Conservation (phyloP, 2,329 filamentous ascomycete genomes). For the Aspergillus sp. region DNA sequence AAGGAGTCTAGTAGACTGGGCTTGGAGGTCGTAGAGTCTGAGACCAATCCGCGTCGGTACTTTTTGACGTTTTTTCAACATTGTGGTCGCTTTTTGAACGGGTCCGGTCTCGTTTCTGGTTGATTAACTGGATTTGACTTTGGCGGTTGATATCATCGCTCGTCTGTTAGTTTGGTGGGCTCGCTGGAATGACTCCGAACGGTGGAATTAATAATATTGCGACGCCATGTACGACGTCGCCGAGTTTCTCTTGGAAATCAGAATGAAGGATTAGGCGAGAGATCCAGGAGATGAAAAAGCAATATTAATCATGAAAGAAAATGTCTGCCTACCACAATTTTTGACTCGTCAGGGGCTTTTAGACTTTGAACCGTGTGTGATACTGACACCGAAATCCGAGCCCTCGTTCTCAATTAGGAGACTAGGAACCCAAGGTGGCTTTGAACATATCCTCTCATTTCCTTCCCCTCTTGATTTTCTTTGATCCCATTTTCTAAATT, state of each 20-base stretch:
- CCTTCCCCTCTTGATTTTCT: not conserved
- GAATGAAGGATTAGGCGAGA: not conserved
- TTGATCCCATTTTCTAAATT: not conserved
- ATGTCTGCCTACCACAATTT: constrained; percentile 1
- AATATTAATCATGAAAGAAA: not conserved
- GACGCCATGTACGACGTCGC: constrained; percentile 12
- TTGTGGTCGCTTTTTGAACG: not conserved
- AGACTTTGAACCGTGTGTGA: not conserved
- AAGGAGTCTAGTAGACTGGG: not conserved
- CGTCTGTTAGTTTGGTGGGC: not conserved
- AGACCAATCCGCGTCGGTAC: not conserved
- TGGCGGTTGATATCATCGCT: not conserved
- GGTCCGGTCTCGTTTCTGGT: not conserved
- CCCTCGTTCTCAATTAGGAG: not conserved
- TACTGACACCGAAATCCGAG: not conserved
- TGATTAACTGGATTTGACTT: not conserved
- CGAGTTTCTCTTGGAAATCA: not conserved
- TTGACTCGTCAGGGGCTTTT: constrained; percentile 10
- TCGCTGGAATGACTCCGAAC: constrained; percentile 2
- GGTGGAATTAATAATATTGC: not conserved
- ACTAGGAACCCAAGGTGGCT: not conserved
- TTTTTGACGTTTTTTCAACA: not conserved
- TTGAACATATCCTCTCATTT: not conserved
- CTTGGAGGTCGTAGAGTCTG: not conserved
- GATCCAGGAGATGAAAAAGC: not conserved